Evolutionary conservation across 805 yeast genomes (phyloP), one percentile per base, ranked within the genome.

Genomic region (Pichia membranifaciens): DNA sequence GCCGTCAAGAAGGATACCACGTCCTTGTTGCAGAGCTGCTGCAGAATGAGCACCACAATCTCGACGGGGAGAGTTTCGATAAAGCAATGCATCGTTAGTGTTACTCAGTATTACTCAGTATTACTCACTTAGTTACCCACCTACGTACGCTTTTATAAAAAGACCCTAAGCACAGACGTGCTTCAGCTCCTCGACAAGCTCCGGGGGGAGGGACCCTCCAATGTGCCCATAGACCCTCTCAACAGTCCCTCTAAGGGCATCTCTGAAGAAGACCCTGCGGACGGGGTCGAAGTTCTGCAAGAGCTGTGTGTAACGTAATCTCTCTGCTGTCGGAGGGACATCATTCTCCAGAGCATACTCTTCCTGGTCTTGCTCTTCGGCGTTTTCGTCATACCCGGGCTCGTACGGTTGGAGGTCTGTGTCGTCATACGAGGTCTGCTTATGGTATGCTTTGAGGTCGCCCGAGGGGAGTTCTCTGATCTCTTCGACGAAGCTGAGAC

Each of bases 401-500:
- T 51, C 56, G 15, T 56, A 56, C 17, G 58, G 45, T 6, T 53
- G 44, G 20, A 66, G 52, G 15, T 61, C 60, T 40, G 65, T 68
- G 41, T 67, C 71, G 36, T 69, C 71, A 47, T 59, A 68, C 5
- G 67, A 52, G 16, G 66, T 62, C 17, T 73, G 68, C 15, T 67
- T 62, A 54, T 78, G 81, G 52, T 78, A 79, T 22, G 65, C 69
- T 28, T 68, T 73, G 54, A 81, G 74, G 54, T 82, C 85, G 3
- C 87, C 88, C 29, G 62, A 59, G 3, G 57, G 60, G 10, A 62
- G 51, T 59, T 90, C 97, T 48, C 81, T 76, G 13, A 84, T 72
- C 58, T 88, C 96, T 56, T 90, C 96, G 42, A 87, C 60, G 50
- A 84, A 72, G 43, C 74, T 62, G 2, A 66, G 54, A 12, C 54